Conservation (phyloP, 192 early-diverging fungal species). For the Spizellomyces sp. region DNA sequence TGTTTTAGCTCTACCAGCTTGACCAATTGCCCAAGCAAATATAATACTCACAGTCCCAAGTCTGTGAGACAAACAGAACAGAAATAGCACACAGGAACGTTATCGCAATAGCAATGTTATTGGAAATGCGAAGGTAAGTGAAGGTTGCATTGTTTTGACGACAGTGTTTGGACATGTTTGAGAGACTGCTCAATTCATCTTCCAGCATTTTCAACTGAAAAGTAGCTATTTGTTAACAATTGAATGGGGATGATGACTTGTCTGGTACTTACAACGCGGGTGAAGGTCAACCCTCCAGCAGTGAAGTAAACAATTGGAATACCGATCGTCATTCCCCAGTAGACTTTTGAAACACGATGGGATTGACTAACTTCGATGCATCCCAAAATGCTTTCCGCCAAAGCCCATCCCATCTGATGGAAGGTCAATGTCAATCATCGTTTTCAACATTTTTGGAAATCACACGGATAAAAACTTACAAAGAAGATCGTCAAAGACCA, state of each 20-base stretch:
- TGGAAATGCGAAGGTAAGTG: not conserved
- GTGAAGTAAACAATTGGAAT: conserved; percentile 1
- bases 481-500: not conserved
- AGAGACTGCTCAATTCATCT: not conserved
- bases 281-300: conserved; percentile 10
- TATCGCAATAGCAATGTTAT: conserved; percentile 3
- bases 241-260: conserved; percentile 5
- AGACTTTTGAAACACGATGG: conserved; percentile 1
- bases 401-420: conserved; percentile 1
- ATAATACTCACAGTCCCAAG: conserved; percentile 10
- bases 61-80: not conserved
- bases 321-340: conserved; percentile 3
- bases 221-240: not conserved
- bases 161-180: not conserved
- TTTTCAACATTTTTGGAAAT: too few relatives aligned
- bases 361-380: not conserved
- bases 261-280: conserved; percentile 4
- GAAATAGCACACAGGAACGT: conserved; percentile 5
- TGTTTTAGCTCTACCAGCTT: too few relatives aligned
- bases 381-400: not conserved
- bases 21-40: too few relatives aligned
- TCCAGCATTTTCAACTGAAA: conserved; percentile 8
- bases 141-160: not conserved
- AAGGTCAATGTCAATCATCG: conserved; percentile 4
- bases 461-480: conserved; percentile 5